These are phyloP conservation scores for Pulveroboletus frians DNA, from an alignment of 768 basidiomycete species.

Conservation along the genomic window DNA sequence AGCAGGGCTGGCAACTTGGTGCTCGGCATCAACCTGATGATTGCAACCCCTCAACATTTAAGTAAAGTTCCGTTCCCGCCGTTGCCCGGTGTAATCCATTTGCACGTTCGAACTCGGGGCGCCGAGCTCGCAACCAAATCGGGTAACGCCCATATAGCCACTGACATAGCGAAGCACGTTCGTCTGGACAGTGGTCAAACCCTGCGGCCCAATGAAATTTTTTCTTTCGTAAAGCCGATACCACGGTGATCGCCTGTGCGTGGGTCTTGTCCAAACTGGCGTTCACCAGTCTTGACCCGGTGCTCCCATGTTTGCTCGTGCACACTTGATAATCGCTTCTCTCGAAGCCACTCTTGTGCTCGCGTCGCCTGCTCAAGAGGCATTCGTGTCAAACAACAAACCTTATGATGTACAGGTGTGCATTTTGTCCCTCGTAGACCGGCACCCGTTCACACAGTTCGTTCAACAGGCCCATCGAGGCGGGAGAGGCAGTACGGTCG, in stretches of 20 bases:
- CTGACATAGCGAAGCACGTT: constrained; percentile 23
- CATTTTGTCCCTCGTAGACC: not conserved
- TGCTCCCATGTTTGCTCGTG: constrained; percentile 13
- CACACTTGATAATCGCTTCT: constrained; percentile 7
- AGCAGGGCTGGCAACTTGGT: not conserved
- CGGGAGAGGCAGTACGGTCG: constrained; percentile 67
- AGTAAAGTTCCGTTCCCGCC: not conserved
- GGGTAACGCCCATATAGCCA: constrained; percentile 9
- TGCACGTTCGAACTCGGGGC: constrained; percentile 17
- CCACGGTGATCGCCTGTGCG: not conserved
- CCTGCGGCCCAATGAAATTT: constrained; percentile 14
- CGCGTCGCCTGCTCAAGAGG: constrained; percentile 28
- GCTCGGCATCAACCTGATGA: not conserved
- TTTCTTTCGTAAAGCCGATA: not conserved
- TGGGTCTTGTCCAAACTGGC: not conserved
- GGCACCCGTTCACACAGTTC: constrained; percentile 5
- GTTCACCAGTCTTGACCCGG: not conserved
- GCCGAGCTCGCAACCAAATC: constrained; percentile 14
- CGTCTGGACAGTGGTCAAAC: constrained; percentile 21
- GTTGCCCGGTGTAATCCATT: not conserved
- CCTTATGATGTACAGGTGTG: constrained; percentile 51
- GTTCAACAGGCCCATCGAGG: constrained; percentile 62
- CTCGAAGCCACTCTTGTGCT: constrained; percentile 9
- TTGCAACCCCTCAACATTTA: not conserved
- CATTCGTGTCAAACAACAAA: constrained; percentile 19